These are phyloP conservation scores for Backusella psychrophila DNA, from an alignment of 192 early-diverging fungal genomes.

Conservation along the genomic window DNA sequence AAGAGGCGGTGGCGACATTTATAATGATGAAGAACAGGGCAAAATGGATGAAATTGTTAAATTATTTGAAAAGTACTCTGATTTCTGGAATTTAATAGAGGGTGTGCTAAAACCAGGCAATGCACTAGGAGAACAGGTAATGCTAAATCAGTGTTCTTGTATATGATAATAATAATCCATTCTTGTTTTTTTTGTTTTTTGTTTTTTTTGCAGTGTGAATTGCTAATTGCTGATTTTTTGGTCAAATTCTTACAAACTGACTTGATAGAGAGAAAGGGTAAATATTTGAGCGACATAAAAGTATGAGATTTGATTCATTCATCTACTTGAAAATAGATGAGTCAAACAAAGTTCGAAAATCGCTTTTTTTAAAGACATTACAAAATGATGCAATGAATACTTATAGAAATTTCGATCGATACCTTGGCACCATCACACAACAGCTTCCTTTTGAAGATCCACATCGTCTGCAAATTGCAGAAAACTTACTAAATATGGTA, in stretches of 20 bases:
- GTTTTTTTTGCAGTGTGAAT: not conserved
- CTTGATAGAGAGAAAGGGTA: not conserved
- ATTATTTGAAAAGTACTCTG: not conserved
- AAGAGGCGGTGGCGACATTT: not conserved
- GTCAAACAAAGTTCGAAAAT: not conserved
- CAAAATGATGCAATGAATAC: not conserved
- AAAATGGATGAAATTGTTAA: not conserved
- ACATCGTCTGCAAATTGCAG: not conserved
- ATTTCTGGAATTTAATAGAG: not conserved
- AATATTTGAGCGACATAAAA: not conserved
- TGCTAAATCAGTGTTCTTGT: not conserved
- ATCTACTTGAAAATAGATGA: not conserved
- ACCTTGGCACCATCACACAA: not conserved
- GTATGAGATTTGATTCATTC: not conserved
- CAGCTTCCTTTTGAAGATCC: not conserved
- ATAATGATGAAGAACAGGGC: not conserved
- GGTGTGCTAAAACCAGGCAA: not conserved
- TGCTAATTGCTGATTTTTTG: not conserved
- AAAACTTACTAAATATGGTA: conserved; percentile 5
- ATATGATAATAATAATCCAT: not conserved
- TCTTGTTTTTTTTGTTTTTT: not conserved
- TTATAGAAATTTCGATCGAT: not conserved
- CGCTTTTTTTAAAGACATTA: not conserved
- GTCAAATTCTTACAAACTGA: not conserved
- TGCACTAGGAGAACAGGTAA: not conserved